Conservation (phyloP, 208 protist species). For the Herpetomonas samuelpessoai region DNA sequence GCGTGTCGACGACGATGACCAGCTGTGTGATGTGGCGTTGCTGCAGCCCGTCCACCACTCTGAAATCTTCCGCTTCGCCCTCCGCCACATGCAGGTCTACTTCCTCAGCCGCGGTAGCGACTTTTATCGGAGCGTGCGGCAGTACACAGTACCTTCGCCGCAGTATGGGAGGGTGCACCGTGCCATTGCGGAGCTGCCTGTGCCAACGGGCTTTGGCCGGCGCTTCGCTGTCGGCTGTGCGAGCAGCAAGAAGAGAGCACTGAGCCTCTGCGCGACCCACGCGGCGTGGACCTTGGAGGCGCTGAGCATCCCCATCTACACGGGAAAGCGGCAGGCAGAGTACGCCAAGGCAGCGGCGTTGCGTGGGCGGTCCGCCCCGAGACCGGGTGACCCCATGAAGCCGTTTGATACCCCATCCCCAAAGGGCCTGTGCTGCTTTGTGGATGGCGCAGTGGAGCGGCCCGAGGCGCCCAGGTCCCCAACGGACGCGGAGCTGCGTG, state of each 20-base stretch:
- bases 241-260: slow-evolving; percentile 46
- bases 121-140: slow-evolving; percentile 52
- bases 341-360: slow-evolving; percentile 29
- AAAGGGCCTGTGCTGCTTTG: slow-evolving; percentile 44
- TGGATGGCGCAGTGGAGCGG: slow-evolving; percentile 11
- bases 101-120: slow-evolving; percentile 43
- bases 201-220: slow-evolving; percentile 42
- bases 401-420: slow-evolving; percentile 42
- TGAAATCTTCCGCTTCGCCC: slow-evolving; percentile 35
- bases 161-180: slow-evolving; percentile 62
- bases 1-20: slow-evolving; percentile 54
- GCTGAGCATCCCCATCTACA: slow-evolving; percentile 61
- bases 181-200: slow-evolving; percentile 66
- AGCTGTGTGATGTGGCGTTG: slow-evolving; percentile 55
- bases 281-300: slow-evolving; percentile 43
- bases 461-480: slow-evolving; percentile 17
- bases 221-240: slow-evolving; percentile 70
- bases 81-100: slow-evolving; percentile 28
- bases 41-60: slow-evolving; percentile 51
- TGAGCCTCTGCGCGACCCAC: slow-evolving; percentile 64
- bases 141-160: slow-evolving; percentile 51
- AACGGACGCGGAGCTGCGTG: neutral
- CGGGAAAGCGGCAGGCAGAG: slow-evolving; percentile 27
- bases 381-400: slow-evolving; percentile 20
- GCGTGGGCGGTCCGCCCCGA: slow-evolving; percentile 25